Percentiles rank a stretch among this genome's conserved stretches.
These are phyloP conservation scores for Solanum hybrid DNA, from an alignment of 305 asterid species.

Conservation along the genomic window DNA sequence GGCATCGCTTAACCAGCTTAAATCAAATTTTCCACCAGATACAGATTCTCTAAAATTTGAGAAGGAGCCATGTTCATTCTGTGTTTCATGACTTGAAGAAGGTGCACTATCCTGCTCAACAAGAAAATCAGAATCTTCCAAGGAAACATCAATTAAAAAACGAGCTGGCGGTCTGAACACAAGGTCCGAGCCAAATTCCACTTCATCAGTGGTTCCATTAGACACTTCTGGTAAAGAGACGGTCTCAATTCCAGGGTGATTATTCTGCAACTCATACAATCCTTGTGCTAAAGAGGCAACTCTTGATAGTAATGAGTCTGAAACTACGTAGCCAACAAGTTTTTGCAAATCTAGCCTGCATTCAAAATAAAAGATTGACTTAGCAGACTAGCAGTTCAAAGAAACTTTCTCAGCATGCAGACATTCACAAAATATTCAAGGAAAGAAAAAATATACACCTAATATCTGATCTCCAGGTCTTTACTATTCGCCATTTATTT, in stretches of 20 bases:
- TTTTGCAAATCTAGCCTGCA: constrained; percentile 77
- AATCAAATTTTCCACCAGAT: constrained; percentile 47
- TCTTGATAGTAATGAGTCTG: constrained; percentile 42
- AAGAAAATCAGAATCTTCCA: constrained; percentile 41
- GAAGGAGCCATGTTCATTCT: constrained; percentile 29
- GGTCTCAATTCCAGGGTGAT: constrained; percentile 26
- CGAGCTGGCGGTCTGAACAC: constrained; percentile 68
- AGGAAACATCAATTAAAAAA: constrained; percentile 56
- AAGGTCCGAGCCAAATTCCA: constrained; percentile 88
- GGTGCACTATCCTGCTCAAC: constrained; percentile 37
- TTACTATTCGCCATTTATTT: background rate
- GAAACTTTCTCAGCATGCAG: background rate
- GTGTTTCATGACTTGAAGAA: constrained; percentile 29
- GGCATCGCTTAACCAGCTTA: constrained; percentile 81
- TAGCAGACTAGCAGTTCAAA: background rate
- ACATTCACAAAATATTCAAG: background rate
- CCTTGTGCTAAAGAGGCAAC: constrained; percentile 54
- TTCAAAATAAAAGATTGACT: constrained; percentile 2
- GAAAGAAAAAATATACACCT: background rate
- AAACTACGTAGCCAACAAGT: constrained; percentile 48
- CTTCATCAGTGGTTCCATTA: constrained; percentile 34
- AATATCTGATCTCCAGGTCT: background rate
- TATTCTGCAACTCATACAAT: constrained; percentile 51
- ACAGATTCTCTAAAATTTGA: constrained; percentile 25
- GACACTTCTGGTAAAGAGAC: constrained; percentile 19